Evolutionary conservation across 441 rosid genomes (phyloP).

Genomic region (Gossypium davidsonii): DNA sequence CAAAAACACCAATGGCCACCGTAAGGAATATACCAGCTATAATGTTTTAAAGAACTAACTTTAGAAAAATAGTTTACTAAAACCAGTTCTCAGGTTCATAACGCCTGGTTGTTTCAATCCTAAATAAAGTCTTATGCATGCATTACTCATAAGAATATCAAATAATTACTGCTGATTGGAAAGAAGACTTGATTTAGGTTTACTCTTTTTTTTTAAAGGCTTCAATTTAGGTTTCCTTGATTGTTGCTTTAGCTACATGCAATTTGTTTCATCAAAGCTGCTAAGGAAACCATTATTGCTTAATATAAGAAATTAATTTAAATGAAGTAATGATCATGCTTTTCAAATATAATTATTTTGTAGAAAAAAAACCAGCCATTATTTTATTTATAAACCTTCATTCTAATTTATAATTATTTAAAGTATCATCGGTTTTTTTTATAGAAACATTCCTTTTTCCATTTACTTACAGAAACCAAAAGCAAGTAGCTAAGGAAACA

Average conservation of each 20-base stretch:
- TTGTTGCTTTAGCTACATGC: neutral
- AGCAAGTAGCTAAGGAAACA: neutral
- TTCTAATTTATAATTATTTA: neutral
- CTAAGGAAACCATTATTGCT: neutral
- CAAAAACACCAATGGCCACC: slow-evolving; percentile 18
- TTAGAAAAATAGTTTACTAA: neutral
- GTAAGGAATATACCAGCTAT: slow-evolving; percentile 11
- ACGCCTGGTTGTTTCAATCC: slow-evolving; percentile 5
- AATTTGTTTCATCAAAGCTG: neutral
- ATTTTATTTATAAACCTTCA: neutral
- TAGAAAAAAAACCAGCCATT: neutral
- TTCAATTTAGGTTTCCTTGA: neutral
- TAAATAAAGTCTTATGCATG: neutral
- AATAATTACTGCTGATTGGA: neutral
- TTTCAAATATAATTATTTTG: neutral
- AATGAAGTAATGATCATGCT: neutral
- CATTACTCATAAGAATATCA: neutral
- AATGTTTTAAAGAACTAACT: slow-evolving; percentile 10
- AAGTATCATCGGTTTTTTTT: neutral
- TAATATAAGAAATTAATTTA: neutral
- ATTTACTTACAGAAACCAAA: neutral
- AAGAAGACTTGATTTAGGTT: neutral
- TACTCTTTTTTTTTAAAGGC: too few species aligned
- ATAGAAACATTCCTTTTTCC: neutral
- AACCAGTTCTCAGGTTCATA: slow-evolving; percentile 5